Base-by-base conservation (phyloP, 106 monocot genomes). In the Narthecium ossifragum region DNA sequence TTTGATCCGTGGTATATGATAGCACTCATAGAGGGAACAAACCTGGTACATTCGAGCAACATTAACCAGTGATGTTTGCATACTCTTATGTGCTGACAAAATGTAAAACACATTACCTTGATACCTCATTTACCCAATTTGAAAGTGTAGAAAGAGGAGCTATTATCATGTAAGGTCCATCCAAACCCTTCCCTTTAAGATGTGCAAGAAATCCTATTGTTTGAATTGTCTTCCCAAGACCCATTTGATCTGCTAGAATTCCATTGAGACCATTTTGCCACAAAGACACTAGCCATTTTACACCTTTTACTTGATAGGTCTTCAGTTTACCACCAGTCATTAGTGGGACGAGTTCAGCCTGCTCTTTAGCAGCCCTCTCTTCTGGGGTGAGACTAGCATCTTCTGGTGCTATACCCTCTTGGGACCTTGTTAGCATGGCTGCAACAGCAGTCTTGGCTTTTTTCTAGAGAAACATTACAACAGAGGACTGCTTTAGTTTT, bases 201-300 rank as follows among this genome's bases (percentile, higher is more conserved):
- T 96, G 96, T 23, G 96, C 96, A 64, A 96, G 75, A 72, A 96
- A 96, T 14, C 75, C 96, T 71, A 96, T 84, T 5, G 96, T 90
- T 63, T 96, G 96, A 26, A 96, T 81, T 51, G 96, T 96, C 73
- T 96, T 96, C 11, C 96, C 96, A 40, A 96, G 80, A 28, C 96
- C 96, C 96, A 96, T 96, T 70, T 96, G 96, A 72, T 96, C 96
- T 8, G 96, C 96, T 30, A 96, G 61, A 30, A 96, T 96, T 27
- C 96, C 96, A 84, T 96, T 96, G 1, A 96, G 78, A 24, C 96
- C 96, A 71, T 96, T 96, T 68, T 96, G 96, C 90, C 90, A 96
- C 53, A 96, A 59, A 2, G 96, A 96, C 27, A 96, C 91, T 34
- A 96, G 31, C 96, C 96, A 96, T 47, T 91, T 96, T 31, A 96